These are phyloP conservation scores for Diaporthe citrichinensis DNA, from an alignment of 2,329 filamentous ascomycete genomes.

Conservation along the genomic window DNA sequence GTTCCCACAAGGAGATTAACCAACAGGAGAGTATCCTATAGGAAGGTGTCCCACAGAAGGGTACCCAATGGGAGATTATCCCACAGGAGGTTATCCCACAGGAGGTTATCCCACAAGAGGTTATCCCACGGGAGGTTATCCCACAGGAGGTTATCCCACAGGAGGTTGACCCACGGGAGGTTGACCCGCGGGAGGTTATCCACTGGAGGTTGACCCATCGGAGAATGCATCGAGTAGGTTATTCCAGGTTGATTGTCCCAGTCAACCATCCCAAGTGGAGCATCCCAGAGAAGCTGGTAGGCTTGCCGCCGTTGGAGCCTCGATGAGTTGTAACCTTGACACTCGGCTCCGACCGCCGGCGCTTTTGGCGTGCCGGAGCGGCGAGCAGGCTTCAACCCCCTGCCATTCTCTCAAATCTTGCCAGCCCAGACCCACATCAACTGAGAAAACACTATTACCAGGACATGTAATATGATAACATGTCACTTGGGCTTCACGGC, in stretches of 20 bases:
- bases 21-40: not conserved
- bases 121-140: not conserved
- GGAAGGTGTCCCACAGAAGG: too few relatives aligned
- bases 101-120: not conserved
- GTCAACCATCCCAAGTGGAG: too few relatives aligned
- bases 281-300: not conserved
- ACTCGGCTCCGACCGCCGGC: conserved; percentile 8
- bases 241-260: too few relatives aligned
- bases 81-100: not conserved
- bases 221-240: not conserved
- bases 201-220: not conserved
- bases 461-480: too few relatives aligned
- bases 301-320: not conserved
- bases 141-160: not conserved
- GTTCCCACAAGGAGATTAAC: not conserved
- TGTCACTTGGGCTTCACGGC: too few relatives aligned
- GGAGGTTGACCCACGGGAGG: not conserved
- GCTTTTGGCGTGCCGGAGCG: not conserved
- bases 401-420: not conserved
- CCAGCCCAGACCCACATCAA: not conserved
- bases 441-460: not conserved
- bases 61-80: not conserved
- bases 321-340: not conserved
- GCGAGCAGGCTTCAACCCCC: not conserved
- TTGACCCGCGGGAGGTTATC: not conserved